Conservation (phyloP, 2,329 filamentous ascomycete species). For the Fusarium illudens region DNA sequence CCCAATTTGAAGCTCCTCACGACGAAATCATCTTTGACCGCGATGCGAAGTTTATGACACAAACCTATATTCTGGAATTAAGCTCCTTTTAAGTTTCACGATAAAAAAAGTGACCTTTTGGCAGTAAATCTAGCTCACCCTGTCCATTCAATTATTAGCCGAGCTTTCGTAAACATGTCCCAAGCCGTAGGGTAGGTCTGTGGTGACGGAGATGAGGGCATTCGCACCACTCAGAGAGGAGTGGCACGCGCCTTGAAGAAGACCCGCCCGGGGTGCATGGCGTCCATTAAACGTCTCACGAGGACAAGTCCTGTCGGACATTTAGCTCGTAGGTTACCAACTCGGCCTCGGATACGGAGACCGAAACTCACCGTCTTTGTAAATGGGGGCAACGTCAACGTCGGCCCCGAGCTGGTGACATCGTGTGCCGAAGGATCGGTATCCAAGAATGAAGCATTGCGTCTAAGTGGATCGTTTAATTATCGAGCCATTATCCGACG, state of each 20-base stretch:
- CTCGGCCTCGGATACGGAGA: too few relatives aligned
- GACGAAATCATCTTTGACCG: neutral
- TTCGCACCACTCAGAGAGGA: neutral
- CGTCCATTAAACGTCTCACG: neutral
- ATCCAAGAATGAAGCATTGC: neutral
- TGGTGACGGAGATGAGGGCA: neutral
- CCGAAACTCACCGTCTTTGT: neutral
- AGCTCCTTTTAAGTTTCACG: neutral
- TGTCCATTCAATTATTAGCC: neutral
- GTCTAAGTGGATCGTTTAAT: neutral
- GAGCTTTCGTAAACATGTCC: neutral
- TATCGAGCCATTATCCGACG: neutral
- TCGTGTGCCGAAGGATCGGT: neutral
- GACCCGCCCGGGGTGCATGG: neutral
- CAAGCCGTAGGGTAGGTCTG: neutral
- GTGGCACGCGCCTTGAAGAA: neutral
- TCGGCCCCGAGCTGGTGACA: neutral
- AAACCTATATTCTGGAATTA: neutral
- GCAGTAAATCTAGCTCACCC: neutral
- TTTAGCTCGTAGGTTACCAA: too few relatives aligned
- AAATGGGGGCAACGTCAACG: neutral
- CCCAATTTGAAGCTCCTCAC: neutral
- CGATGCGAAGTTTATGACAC: neutral
- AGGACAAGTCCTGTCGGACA: neutral
- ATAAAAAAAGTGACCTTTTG: neutral